Base-by-base conservation (phyloP, 2,329 filamentous ascomycete genomes). In the Pseudogymnoascus sp. region DNA sequence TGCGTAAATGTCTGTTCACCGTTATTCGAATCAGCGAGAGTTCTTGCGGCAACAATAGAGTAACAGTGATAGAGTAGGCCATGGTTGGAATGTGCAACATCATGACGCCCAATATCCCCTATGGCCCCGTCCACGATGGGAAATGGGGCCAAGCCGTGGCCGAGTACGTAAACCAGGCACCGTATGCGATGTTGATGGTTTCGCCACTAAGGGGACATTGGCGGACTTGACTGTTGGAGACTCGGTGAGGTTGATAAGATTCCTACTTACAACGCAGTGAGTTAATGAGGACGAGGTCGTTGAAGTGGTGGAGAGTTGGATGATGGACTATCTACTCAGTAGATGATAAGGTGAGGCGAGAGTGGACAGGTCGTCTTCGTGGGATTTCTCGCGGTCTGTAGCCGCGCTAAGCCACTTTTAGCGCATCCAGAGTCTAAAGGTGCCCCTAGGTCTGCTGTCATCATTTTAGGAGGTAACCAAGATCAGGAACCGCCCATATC, bases 1-100 rank as follows among this genome's bases (percentile, higher is more conserved):
- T 66, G 67, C 67, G 67, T 71, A 67, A 63, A 69, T 68, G 18
- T 60, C 58, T 60, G 33, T 55, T 55, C 49, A 55, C 49, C 49
- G 49, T 55, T 2, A 16, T 55, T 55, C 49, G 28, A 55, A 55
- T 55, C 49, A 55, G 49, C 49, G 49, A 33, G 49, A 33, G 49
- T 11, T n/a, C 28, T 55, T 33, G 2, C n/a, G 49, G 49, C 49
- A 55, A 55, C 49, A 55, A 21, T 55, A 55, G 49, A 16, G 28
- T 21, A 55, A 33, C 11, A 55, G 49, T 33, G 28, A 55, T 33
- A 18, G 28, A 55, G 28, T 33, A 11, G 28, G 28, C 16, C 49
- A 11, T 55, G 49, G 49, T 55, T n/a, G 25, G 4, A 33, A 55
- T 33, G 33, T 16, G 28, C 9, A 55, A 55, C 33, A 21, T 55